Evolutionary conservation across 73 alveolate genomes (phyloP), one percentile per base, ranked within the genome.

Genomic region (Uronychia setigera): DNA sequence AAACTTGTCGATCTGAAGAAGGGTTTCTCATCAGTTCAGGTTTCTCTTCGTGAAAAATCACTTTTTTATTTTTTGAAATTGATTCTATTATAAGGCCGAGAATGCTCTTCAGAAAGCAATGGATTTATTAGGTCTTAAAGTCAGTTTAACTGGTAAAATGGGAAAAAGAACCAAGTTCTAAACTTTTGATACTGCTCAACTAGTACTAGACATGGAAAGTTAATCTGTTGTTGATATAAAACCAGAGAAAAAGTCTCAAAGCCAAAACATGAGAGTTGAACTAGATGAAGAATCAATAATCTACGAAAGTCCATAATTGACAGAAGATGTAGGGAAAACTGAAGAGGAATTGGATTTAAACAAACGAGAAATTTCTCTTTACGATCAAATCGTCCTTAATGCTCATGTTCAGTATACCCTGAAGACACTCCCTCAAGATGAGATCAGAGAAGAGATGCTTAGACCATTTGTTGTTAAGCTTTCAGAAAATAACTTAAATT

Each of bases 91-190:
- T 35, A 87, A 91, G 76, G 94, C 98, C 76, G 96, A 95, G 59
- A 60, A 82, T 35, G 87, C 93, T 60, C 86, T 97, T 77, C 92
- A 91, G 79, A 86, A 84, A 60, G 98, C 99, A 1, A 92, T 92
- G 88, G 58, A 86, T 46, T 78, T 94, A 31, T 74, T 97, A 35
- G 96, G 93, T 59, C 83, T 98, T 32, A 94, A 96, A 80, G 83
- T 96, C 14, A 94, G 92, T 13, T 90, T 98, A 31, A 97, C 99
- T 31, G 99, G 99, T 19, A 98, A 92, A 94, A 90, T 94, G 32
- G 99, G 99, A 0, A 95, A 89, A 81, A 93, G 98, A 80, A 98
- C 99, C 1, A 98, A 98, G 88, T 98, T 90, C 92, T 93, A 98
- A 88, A 95, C 91, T 32, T 96, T 95, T 74, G 96, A 97, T 27